These are phyloP conservation scores for Acaromyces ingoldii DNA, from an alignment of 1,284 basidiomycete species.

Conservation along the genomic window DNA sequence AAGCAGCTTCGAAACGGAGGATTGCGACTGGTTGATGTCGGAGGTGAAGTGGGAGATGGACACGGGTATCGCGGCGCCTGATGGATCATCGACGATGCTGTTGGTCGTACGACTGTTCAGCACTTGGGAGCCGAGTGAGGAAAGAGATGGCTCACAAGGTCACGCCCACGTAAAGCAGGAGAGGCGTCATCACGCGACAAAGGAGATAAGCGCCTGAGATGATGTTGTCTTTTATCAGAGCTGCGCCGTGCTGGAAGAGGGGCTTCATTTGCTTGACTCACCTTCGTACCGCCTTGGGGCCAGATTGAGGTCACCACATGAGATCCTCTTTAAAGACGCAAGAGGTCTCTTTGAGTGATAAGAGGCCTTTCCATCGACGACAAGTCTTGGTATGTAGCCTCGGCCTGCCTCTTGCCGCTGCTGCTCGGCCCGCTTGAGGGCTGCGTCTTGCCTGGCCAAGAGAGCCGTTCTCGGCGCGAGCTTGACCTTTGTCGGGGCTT, in stretches of 20 bases:
- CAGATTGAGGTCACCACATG: neutral
- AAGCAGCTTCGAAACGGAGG: constrained; percentile 23
- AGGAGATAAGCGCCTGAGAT: constrained; percentile 33
- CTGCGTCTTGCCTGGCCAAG: constrained; percentile 27
- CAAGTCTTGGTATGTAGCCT: constrained; percentile 10
- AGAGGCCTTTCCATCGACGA: constrained; percentile 32
- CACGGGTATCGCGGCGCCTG: constrained; percentile 31
- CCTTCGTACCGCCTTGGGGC: constrained; percentile 9
- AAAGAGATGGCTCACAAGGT: constrained; percentile 26
- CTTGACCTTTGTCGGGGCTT: constrained; percentile 29
- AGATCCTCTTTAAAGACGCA: constrained; percentile 17
- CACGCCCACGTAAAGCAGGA: constrained; percentile 37
- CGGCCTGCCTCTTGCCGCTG: constrained; percentile 17
- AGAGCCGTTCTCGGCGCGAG: constrained; percentile 35
- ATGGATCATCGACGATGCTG: constrained; percentile 9
- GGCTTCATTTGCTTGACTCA: neutral
- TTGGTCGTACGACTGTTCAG: neutral
- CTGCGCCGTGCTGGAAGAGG: neutral
- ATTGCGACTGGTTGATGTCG: constrained; percentile 23
- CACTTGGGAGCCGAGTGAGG: constrained; percentile 14
- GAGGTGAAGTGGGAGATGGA: constrained; percentile 44
- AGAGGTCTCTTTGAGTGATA: constrained; percentile 31
- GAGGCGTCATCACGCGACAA: constrained; percentile 30
- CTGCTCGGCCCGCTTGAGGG: constrained; percentile 20
- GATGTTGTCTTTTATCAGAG: neutral